These are phyloP conservation scores for Sporisorium iseilematis-ciliati DNA, from an alignment of 1,284 basidiomycete genomes.

Conservation along the genomic window DNA sequence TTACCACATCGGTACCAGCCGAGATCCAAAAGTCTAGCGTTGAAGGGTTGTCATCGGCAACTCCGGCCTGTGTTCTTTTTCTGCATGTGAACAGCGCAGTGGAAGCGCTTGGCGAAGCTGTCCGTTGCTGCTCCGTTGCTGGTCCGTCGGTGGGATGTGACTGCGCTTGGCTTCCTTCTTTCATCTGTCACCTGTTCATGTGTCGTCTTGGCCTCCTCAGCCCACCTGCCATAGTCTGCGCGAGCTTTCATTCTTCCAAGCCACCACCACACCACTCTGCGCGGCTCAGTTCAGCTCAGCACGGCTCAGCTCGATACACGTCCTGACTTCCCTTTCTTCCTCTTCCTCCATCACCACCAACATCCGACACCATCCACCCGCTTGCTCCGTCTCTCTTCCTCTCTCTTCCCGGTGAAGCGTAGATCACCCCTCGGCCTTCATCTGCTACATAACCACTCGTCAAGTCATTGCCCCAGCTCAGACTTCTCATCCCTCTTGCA, in stretches of 20 bases:
- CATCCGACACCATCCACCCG: not conserved
- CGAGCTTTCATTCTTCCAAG: not conserved
- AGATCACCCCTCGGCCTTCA: too few species aligned
- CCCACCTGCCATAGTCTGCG: constrained; percentile 3
- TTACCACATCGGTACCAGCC: constrained; percentile 1
- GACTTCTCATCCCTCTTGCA: too few species aligned
- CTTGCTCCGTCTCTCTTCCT: not conserved
- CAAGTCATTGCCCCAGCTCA: too few species aligned
- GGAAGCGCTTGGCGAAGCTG: too few species aligned
- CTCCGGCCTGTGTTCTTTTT: too few species aligned
- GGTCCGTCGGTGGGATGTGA: too few species aligned
- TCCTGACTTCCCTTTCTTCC: not conserved
- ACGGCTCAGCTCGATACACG: not conserved
- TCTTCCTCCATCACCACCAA: not conserved
- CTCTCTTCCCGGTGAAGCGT: not conserved
- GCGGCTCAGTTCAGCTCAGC: not conserved
- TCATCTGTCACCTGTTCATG: not conserved
- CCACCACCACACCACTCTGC: not conserved
- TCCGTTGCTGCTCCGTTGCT: not conserved
- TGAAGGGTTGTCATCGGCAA: not conserved
- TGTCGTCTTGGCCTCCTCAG: not conserved
- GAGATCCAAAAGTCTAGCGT: not conserved
- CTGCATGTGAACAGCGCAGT: too few species aligned
- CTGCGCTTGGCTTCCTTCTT: not conserved
- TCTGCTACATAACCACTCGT: too few species aligned